Evolutionary conservation across 192 early-diverging fungal genomes (phyloP).

Genomic region (Coemansia sp.): DNA sequence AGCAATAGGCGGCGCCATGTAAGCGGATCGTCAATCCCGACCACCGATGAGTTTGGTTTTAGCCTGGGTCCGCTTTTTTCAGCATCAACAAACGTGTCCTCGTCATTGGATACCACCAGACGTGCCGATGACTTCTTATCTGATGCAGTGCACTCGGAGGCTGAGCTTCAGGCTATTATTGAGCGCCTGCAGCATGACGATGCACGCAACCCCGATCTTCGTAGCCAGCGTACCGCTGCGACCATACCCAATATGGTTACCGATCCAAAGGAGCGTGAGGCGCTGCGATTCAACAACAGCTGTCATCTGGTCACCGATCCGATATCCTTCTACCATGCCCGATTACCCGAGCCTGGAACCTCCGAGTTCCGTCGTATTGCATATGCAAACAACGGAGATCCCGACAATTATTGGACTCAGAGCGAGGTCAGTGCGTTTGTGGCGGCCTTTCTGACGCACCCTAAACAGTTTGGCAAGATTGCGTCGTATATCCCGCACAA

Average conservation of each 20-base stretch:
- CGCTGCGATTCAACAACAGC: constrained; percentile 60
- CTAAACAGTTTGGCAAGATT: constrained; percentile 77
- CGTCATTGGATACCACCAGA: constrained; percentile 3
- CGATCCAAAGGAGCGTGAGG: constrained; percentile 57
- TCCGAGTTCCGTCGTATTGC: constrained; percentile 21
- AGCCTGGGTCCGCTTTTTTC: constrained; percentile 44
- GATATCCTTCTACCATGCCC: constrained; percentile 61
- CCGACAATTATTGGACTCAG: constrained; percentile 64
- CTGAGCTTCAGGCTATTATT: constrained; percentile 75
- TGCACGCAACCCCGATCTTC: constrained; percentile 69
- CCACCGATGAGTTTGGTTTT: constrained; percentile 45
- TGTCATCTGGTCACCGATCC: constrained; percentile 64
- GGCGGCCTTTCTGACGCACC: constrained; percentile 64
- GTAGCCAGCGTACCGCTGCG: constrained; percentile 70
- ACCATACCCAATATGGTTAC: constrained; percentile 73
- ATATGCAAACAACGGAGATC: constrained; percentile 55
- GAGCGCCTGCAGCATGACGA: constrained; percentile 69
- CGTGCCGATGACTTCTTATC: constrained; percentile 56
- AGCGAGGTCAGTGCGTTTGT: constrained; percentile 67
- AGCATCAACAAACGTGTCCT: constrained; percentile 18
- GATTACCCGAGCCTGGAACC: constrained; percentile 23
- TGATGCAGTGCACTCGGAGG: constrained; percentile 76
- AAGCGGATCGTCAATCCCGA: constrained; percentile 1
- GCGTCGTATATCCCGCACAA: constrained; percentile 64
- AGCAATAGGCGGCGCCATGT: constrained; percentile 20